phyloP scores from a whole-genome alignment of 345 rosid genomes.

The Angophora floribunda region DNA sequence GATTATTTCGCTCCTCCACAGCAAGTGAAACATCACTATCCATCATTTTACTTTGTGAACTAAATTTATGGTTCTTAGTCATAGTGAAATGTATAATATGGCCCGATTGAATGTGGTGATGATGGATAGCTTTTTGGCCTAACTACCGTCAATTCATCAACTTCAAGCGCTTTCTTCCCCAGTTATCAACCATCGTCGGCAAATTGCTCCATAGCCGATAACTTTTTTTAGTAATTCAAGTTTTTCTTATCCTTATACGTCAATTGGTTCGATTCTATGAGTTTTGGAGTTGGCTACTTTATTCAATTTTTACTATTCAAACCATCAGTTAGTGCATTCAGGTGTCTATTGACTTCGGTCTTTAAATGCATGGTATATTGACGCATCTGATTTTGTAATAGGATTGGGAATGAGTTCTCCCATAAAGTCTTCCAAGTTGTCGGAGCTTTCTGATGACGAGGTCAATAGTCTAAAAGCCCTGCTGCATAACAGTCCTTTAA shows the following conservation, averaged over 20 bases:
- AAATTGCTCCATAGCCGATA: not conserved
- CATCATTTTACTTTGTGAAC: no score
- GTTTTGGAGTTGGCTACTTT: not conserved
- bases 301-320: not conserved
- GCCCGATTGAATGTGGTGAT: not conserved
- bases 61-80: no score
- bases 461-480: no score
- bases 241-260: not conserved
- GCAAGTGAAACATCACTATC: no score
- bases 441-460: no score
- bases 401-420: no score
- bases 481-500: not conserved
- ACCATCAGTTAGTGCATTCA: not conserved
- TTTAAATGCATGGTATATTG: not conserved
- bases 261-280: not conserved
- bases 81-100: not conserved
- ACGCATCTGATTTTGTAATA: not conserved
- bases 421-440: no score
- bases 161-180: not conserved
- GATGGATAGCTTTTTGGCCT: not conserved
- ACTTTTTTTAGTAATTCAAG: not conserved
- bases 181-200: fast-evolving
- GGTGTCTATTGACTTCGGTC: not conserved
- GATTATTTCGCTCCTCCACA: no score
- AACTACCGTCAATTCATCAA: not conserved